Evolutionary conservation across 1,284 basidiomycete species (phyloP), one percentile per base, ranked within the genome.

Genomic region (Gomphus bonarii): DNA sequence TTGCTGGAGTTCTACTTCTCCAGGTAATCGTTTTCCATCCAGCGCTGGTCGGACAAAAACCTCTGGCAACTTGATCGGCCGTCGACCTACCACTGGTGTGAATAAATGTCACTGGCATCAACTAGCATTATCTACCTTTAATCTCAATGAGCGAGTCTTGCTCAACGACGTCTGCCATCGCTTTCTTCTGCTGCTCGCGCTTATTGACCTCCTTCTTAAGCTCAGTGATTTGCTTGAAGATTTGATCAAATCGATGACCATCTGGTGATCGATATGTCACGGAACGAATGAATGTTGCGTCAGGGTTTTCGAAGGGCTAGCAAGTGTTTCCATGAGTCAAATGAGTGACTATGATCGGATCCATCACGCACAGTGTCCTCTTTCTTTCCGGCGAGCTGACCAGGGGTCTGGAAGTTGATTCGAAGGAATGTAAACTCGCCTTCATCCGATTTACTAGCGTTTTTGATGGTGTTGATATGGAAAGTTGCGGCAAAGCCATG

Each of bases 391-490:
- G 93, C 89, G 50, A 98, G 84, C 68, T 98, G 95, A 50, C 97
- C 97, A 1, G 97, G 97, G 0, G 95, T 97, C 69, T 98, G 94
- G 75, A 99, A 97, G 73, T 99, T 99, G 72, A 99, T 94, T 3
- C 97, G 85, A 58, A 99, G 78, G 62, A 92, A 92, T 0, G 95
- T 95, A 68, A 87, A 91, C 55, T 98, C 93, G 8, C 91, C 92
- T 69, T 99, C 97, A 63, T 99, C 95, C 63, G 85, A 95, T 75
- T 99, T 99, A 76, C 89, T 94, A 36, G 89, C 90, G 67, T 97
- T 99, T 73, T 99, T 99, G 63, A 99, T 91, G 1, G 94, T 95
- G 66, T 97, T 97, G 72, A 99, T 95, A 68, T 99, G 97, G 76
- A 97, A 98, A 0, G 97, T 95, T 0, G 97, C 94, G 0, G 93